Evolutionary conservation across 75 land plant genomes (phyloP), one percentile per base, ranked within the genome.

Genomic region (Pseudotsuga menziesii): DNA sequence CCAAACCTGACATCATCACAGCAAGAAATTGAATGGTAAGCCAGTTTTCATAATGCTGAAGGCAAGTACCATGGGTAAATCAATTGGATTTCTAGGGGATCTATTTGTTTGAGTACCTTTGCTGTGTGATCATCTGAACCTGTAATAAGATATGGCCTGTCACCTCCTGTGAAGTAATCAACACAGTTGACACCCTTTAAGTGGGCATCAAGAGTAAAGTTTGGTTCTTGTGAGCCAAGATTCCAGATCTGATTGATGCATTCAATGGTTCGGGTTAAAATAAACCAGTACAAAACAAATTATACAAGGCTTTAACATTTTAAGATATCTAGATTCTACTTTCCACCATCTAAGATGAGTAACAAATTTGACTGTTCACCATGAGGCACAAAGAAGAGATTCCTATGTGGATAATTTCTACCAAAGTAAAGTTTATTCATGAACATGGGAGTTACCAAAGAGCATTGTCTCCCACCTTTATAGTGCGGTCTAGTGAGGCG

Each of bases 121-220:
- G 93, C 97, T 74, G 97, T 92, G 58, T 88, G 88, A 85, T 94
- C 97, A 84, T 94, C 97, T 44, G 98, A 95, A 76, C 98, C 98
- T 64, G 98, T 91, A 39, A 94, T 87, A 39, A 94, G 85, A 80
- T 90, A 87, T 48, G 87, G 87, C 78, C 85, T 85, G 74, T 87
- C 89, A 25, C 91, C 87, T 27, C 87, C 91, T 36, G 85, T 87
- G 77, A 92, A 95, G 79, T 89, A 94, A 74, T 94, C 98, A 54
- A 94, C 90, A 79, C 98, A 94, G 64, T 94, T 93, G 12, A 94
- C 91, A 15, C 98, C 98, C 72, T 94, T 94, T 75, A 76, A 61
- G 74, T 94, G 98, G 27, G 91, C 98, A 83, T 95, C 96, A 57
- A 95, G 72, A 56, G 98, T 93, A 78, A 93, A 93, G 62, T 89